A percentile compares a stretch with the other conserved stretches of the same genome.
phyloP scores from a whole-genome alignment of 257 asterid species.

The Knoxia roxburghii region DNA sequence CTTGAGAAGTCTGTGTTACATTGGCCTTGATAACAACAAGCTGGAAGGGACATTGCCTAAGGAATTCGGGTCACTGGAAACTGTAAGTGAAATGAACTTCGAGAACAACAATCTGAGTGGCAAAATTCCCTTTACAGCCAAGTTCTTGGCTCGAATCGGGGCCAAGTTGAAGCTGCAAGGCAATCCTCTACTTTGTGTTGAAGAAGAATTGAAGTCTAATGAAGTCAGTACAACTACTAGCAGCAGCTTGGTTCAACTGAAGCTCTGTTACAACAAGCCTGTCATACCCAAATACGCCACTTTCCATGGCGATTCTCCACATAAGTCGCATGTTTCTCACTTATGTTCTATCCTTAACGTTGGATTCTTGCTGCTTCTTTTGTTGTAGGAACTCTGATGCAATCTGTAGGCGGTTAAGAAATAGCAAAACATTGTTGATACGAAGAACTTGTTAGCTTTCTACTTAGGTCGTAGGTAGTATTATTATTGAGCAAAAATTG shows the following conservation, averaged over 20 bases:
- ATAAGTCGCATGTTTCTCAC: slow-evolving; percentile 18
- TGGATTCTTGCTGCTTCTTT: slow-evolving; percentile 24
- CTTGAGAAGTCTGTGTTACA: slow-evolving; percentile 42
- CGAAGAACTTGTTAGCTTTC: slow-evolving; percentile 12
- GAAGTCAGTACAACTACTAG: slow-evolving; percentile 25
- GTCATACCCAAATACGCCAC: slow-evolving; percentile 41
- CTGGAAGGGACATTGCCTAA: slow-evolving; percentile 65
- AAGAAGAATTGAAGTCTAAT: slow-evolving; percentile 39
- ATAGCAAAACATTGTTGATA: slow-evolving; percentile 19
- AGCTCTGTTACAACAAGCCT: slow-evolving; percentile 34
- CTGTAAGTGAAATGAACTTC: slow-evolving; percentile 60
- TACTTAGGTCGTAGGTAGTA: neutral
- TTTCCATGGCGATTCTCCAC: slow-evolving; percentile 29
- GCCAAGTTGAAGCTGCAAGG: slow-evolving; percentile 75
- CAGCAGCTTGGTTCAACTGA: slow-evolving; percentile 39
- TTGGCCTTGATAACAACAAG: slow-evolving; percentile 68
- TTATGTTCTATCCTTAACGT: slow-evolving; percentile 15
- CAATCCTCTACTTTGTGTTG: slow-evolving; percentile 67
- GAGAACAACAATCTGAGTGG: slow-evolving; percentile 76
- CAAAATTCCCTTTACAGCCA: slow-evolving; percentile 59
- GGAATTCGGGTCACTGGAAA: slow-evolving; percentile 53
- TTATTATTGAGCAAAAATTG: neutral
- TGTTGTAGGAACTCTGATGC: neutral
- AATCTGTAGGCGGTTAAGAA: neutral
- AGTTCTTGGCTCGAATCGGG: slow-evolving; percentile 51